Percentiles rank a stretch among this genome's conserved stretches.
Evolutionary conservation across 257 asterid species (phyloP).

Genomic region (Lantana camara): DNA sequence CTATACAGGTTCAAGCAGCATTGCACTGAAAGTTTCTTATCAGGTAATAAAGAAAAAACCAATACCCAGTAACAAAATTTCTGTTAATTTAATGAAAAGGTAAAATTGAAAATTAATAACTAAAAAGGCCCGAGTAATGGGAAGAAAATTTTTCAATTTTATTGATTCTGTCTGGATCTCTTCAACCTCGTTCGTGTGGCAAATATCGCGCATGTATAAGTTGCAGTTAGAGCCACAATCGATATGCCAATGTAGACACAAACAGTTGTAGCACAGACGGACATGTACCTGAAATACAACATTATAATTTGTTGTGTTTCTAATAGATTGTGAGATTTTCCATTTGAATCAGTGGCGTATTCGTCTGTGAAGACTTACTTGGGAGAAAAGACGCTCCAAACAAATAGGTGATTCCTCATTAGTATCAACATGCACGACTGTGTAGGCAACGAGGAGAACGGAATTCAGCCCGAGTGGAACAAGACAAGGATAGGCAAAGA

Average conservation of each 20-base stretch:
- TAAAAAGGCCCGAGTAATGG: too few relatives aligned
- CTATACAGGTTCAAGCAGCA: too few relatives aligned
- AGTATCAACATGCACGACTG: slow-evolving; percentile 62
- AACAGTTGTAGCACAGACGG: slow-evolving; percentile 74
- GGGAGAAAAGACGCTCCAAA: slow-evolving; percentile 97
- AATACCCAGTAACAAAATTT: too few relatives aligned
- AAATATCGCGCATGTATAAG: slow-evolving; percentile 46
- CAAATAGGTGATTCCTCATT: slow-evolving; percentile 87
- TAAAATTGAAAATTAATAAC: too few relatives aligned
- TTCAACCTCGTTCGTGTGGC: slow-evolving; percentile 36
- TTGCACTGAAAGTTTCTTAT: too few relatives aligned
- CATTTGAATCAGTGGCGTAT: not conserved
- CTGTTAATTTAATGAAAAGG: too few relatives aligned
- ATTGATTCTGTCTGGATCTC: not conserved
- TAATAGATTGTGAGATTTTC: too few relatives aligned
- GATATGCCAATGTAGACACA: slow-evolving; percentile 69
- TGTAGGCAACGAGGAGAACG: slow-evolving; percentile 65
- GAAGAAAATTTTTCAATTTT: too few relatives aligned
- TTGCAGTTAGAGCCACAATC: slow-evolving; percentile 45
- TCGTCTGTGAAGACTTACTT: slow-evolving; percentile 52
- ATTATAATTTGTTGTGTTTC: too few relatives aligned
- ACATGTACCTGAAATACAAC: slow-evolving; percentile 62
- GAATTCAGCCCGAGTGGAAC: slow-evolving; percentile 79
- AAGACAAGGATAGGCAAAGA: slow-evolving; percentile 67
- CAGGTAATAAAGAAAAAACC: too few relatives aligned